phyloP scores from a whole-genome alignment of 208 protist genomes.

The Porcisia deanei region DNA sequence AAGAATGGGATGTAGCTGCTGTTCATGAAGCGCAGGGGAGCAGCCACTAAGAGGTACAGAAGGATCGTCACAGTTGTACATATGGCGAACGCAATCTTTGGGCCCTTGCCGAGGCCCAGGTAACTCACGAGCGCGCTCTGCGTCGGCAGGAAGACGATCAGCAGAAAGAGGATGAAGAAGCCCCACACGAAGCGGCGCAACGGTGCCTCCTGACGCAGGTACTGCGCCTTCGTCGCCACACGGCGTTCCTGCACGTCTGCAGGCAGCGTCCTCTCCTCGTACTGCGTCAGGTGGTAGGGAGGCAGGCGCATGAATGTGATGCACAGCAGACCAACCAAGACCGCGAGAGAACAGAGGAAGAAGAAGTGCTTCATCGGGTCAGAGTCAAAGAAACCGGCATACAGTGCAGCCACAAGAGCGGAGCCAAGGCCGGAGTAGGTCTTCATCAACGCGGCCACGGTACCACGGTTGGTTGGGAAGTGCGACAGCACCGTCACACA shows the following conservation, averaged over 20 bases:
- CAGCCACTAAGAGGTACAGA: slow-evolving; percentile 24
- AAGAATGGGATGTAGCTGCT: slow-evolving; percentile 19
- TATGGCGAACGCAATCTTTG: slow-evolving; percentile 45
- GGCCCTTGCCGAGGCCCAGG: slow-evolving; percentile 20
- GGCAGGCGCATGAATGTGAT: slow-evolving; percentile 54
- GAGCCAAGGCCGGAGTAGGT: slow-evolving; percentile 61
- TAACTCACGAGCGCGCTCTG: slow-evolving; percentile 51
- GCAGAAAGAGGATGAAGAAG: slow-evolving; percentile 48
- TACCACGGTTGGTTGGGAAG: slow-evolving; percentile 63
- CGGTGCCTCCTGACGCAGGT: slow-evolving; percentile 59
- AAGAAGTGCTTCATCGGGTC: slow-evolving; percentile 45
- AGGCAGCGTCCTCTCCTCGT: slow-evolving; percentile 33
- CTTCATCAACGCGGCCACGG: slow-evolving; percentile 54
- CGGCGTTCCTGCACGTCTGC: slow-evolving; percentile 40
- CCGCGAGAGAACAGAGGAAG: slow-evolving; percentile 42
- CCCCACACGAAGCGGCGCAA: slow-evolving; percentile 55
- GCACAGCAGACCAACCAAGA: slow-evolving; percentile 22
- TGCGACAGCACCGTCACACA: slow-evolving; percentile 45
- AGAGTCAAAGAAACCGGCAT: slow-evolving; percentile 53
- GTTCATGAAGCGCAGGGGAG: slow-evolving; percentile 40
- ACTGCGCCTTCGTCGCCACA: slow-evolving; percentile 38
- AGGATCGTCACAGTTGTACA: slow-evolving; percentile 29
- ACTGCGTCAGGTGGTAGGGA: slow-evolving; percentile 55
- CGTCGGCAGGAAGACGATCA: slow-evolving; percentile 55
- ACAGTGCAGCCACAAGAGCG: slow-evolving; percentile 49